Percentiles rank a stretch among this genome's conserved stretches.
These are phyloP conservation scores for Retiboletus flavoniger DNA, from an alignment of 1,284 basidiomycete species.

Conservation along the genomic window DNA sequence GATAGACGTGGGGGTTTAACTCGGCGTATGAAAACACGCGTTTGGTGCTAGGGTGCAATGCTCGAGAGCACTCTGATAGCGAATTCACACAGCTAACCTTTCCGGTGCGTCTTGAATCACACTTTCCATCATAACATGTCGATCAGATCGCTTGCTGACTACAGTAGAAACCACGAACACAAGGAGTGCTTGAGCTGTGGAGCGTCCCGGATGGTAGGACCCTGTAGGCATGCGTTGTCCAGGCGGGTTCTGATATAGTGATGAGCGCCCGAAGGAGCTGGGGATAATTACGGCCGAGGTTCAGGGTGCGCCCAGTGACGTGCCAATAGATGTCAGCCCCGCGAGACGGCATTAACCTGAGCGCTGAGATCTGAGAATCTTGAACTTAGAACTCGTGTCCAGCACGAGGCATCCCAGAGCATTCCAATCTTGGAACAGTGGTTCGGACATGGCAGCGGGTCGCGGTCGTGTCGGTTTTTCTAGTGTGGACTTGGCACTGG, in stretches of 20 bases:
- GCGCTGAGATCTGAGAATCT: neutral
- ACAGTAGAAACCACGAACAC: slow-evolving; percentile 1
- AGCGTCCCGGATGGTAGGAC: slow-evolving; percentile 1
- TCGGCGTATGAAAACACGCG: slow-evolving; percentile 12
- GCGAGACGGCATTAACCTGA: neutral
- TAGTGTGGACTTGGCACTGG: neutral
- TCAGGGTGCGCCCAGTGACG: slow-evolving; percentile 1
- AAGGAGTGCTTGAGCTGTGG: neutral
- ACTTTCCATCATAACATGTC: neutral
- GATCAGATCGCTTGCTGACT: slow-evolving; percentile 12
- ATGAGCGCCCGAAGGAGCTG: slow-evolving; percentile 7
- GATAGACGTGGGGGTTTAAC: slow-evolving; percentile 2
- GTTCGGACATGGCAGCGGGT: neutral
- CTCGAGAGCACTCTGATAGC: neutral
- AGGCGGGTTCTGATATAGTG: neutral
- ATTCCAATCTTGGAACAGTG: neutral
- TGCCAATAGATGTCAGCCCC: neutral
- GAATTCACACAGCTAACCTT: neutral
- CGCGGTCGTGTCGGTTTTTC: neutral
- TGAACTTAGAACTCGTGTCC: too few species aligned
- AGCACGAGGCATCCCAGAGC: neutral
- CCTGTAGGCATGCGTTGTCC: slow-evolving; percentile 17
- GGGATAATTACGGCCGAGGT: neutral
- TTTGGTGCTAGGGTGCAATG: slow-evolving; percentile 5
- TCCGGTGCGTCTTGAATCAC: neutral